Conservation (phyloP, 2,329 filamentous ascomycete species). For the Aspergillus novoparasiticus region DNA sequence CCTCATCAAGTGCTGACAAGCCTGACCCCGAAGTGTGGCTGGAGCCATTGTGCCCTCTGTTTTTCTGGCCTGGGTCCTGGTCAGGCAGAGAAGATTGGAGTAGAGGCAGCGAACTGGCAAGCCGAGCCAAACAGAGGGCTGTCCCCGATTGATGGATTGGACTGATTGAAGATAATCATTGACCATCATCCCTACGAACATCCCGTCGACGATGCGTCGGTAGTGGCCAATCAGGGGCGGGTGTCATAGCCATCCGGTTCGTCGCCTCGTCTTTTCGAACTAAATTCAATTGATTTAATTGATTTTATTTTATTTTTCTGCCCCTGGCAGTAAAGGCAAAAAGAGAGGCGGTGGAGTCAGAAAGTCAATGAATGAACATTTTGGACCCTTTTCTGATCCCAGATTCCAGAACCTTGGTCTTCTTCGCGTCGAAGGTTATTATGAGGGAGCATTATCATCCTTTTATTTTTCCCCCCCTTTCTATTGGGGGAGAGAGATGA, state of each 20-base stretch:
- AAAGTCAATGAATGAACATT: background rate
- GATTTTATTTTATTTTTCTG: conserved; percentile 9
- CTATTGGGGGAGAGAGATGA: background rate
- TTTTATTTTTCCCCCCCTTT: too few species aligned
- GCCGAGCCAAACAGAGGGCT: background rate
- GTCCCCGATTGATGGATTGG: background rate
- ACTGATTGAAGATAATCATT: conserved; percentile 8
- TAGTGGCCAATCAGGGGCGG: background rate
- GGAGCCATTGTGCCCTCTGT: conserved; percentile 1
- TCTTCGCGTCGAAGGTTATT: background rate
- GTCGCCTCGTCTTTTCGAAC: conserved; percentile 22
- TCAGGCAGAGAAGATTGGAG: background rate
- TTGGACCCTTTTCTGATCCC: conserved; percentile 11
- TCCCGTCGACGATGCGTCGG: background rate
- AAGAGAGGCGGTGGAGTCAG: conserved; percentile 10
- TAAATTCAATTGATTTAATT: conserved; percentile 7
- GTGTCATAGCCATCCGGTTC: conserved; percentile 18
- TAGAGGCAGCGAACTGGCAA: background rate
- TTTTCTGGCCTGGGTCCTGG: background rate
- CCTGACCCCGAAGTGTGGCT: conserved; percentile 8
- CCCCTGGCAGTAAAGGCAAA: conserved; percentile 14
- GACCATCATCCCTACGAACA: conserved; percentile 9
- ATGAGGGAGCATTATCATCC: background rate
- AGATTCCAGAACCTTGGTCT: conserved; percentile 5
- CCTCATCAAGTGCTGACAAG: conserved; percentile 11